Evolutionary conservation across 306 rosid genomes (phyloP), one percentile per base, ranked within the genome.

Genomic region (Parietaria judaica): DNA sequence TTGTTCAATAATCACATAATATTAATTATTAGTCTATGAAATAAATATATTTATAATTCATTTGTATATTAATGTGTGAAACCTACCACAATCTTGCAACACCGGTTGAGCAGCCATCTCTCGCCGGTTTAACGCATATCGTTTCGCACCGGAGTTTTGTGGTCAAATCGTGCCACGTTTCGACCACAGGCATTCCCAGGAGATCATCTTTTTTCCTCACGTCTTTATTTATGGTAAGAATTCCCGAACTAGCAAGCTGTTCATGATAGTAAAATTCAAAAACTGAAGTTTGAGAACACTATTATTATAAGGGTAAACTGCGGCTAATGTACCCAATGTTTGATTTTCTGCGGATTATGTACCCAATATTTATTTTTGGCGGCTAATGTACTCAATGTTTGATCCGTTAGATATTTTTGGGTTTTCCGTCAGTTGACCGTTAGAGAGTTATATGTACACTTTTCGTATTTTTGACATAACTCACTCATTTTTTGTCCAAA

Each of bases 81-180:
- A 67, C 70, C 54, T 88, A 91, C 98, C 96, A 78, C 77, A 91
- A 75, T 79, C 96, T 80, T 53, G 92, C 98, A 66, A 91, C 96
- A 72, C 98, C 98, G 43, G 96, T 88, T 61, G 96, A 91, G 80
- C 98, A 91, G 70, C 98, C 98, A 75, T 88, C 98, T 77, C 74
- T 88, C 58, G 96, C 82, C 41, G 98, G 98, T 79, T 91, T 91
- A 74, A 91, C 83, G 66, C 98, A 91, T 36, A 91, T 43, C 47
- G 96, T 85, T 75, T 85, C 79, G 70, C 96, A 83, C 61, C 78
- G 83, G 58, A 91, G 80, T 77, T 80, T 91, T 67, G 61, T 58
- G 70, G 77, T 83, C 70, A 91, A 77, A 63, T 88, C 89, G 75
- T 67, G 71, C 98, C 98, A 91, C 56, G 79, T 63, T 73, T 80